Evolutionary conservation across 1,139 yeast genomes (phyloP).

Genomic region (Komagataea norvegica): DNA sequence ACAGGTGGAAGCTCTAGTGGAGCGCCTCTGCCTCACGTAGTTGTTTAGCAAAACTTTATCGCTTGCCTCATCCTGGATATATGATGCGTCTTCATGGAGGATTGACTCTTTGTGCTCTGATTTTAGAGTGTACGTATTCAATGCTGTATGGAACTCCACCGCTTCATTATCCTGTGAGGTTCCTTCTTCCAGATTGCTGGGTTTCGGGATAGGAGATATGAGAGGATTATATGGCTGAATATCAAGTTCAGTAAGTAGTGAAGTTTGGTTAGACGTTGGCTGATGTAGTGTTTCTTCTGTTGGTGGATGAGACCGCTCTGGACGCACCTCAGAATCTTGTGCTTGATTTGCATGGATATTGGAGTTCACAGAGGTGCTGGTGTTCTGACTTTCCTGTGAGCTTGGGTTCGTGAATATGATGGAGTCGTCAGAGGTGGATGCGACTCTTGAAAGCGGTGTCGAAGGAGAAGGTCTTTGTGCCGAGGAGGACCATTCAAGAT

Average conservation of each 20-base stretch:
- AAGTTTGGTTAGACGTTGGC: no score
- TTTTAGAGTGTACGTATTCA: slow-evolving; percentile 5
- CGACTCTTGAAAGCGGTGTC: slow-evolving; percentile 22
- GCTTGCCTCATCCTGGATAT: slow-evolving; percentile 20
- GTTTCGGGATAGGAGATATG: no score
- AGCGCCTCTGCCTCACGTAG: slow-evolving; percentile 17
- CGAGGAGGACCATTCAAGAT: background rate
- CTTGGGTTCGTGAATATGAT: slow-evolving; percentile 25
- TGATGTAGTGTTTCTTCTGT: no score
- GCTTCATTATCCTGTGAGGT: no score
- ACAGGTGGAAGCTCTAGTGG: no score
- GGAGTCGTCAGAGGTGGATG: slow-evolving; percentile 24
- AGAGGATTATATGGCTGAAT: no score
- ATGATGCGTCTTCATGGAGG: slow-evolving; percentile 16
- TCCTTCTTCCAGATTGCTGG: no score
- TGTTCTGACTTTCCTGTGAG: slow-evolving; percentile 23
- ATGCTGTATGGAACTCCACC: slow-evolving; percentile 7
- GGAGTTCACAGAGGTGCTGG: slow-evolving; percentile 12
- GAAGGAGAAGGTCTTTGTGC: slow-evolving; percentile 9
- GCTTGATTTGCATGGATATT: background rate
- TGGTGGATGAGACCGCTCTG: no score
- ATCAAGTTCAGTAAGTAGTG: no score
- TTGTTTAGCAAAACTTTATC: slow-evolving; percentile 20
- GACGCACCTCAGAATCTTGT: no score
- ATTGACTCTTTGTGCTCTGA: slow-evolving; percentile 1